Evolutionary conservation across 1,284 basidiomycete genomes (phyloP).

Genomic region (Cryptococcus maquisensis): DNA sequence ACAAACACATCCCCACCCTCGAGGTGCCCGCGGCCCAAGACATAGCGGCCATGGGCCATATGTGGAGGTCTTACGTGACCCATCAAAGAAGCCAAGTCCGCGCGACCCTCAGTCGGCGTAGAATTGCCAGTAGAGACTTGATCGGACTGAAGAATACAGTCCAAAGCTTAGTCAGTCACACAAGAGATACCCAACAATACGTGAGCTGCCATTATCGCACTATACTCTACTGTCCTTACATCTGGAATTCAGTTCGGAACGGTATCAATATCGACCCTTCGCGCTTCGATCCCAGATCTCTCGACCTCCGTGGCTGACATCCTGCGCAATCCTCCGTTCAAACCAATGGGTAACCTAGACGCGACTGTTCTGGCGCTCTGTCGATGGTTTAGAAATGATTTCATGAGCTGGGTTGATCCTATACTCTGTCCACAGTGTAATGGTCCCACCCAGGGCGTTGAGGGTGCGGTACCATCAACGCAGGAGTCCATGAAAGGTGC

Average conservation of each 20-base stretch:
- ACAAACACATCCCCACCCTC: background rate
- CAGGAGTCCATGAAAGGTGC: slow-evolving; percentile 46
- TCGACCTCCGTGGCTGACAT: background rate
- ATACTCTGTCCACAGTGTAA: slow-evolving; percentile 47
- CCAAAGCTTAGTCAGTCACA: background rate
- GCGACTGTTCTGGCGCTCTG: slow-evolving; percentile 46
- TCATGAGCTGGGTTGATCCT: slow-evolving; percentile 52
- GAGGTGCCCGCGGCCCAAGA: background rate
- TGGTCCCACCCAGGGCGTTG: slow-evolving; percentile 27
- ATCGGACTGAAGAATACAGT: background rate
- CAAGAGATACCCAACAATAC: background rate
- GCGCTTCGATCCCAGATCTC: slow-evolving; percentile 3
- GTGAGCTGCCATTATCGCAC: background rate
- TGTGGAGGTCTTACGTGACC: background rate
- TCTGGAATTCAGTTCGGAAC: background rate
- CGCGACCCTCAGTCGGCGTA: background rate
- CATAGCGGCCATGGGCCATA: background rate
- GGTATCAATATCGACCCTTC: background rate
- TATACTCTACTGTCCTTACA: too few species aligned
- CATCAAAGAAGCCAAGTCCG: background rate
- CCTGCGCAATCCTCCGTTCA: slow-evolving; percentile 20
- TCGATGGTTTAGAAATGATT: slow-evolving; percentile 51
- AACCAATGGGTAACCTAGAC: slow-evolving; percentile 30
- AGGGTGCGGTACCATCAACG: slow-evolving; percentile 16
- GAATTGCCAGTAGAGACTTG: background rate